These are phyloP conservation scores for Amanita thiersii DNA, from an alignment of 768 basidiomycete genomes.

Conservation along the genomic window DNA sequence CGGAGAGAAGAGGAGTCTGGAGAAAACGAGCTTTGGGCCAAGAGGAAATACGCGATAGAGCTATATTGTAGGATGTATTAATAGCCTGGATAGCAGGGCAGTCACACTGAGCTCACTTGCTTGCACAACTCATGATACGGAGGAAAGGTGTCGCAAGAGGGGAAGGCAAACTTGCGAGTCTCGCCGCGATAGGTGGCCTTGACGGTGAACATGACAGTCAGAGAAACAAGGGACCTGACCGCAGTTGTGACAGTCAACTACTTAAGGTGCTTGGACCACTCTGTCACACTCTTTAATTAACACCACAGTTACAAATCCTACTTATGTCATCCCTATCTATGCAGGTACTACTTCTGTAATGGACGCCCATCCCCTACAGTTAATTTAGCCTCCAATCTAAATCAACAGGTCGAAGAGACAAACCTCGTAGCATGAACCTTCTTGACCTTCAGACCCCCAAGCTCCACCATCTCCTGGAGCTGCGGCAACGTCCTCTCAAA, in stretches of 20 bases:
- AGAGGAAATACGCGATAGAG: conserved; percentile 66
- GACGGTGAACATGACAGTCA: conserved; percentile 56
- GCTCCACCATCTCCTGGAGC: conserved; percentile 27
- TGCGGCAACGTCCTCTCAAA: conserved; percentile 29
- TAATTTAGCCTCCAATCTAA: background rate
- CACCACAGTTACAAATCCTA: no score
- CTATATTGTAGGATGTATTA: conserved; percentile 31
- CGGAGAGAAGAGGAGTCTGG: conserved; percentile 63
- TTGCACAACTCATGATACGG: conserved; percentile 50
- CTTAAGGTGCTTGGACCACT: background rate
- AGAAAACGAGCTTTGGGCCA: conserved; percentile 50
- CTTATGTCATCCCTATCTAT: no score
- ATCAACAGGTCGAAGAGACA: conserved; percentile 5
- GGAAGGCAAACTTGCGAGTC: conserved; percentile 60
- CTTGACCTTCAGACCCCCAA: conserved; percentile 26
- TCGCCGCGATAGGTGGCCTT: conserved; percentile 72
- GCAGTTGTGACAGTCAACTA: background rate
- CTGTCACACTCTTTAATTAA: no score
- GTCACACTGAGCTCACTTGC: conserved; percentile 39
- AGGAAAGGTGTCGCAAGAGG: conserved; percentile 46
- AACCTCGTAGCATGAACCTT: conserved; percentile 30
- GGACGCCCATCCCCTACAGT: conserved; percentile 27
- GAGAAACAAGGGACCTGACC: conserved; percentile 14
- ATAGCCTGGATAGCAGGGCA: conserved; percentile 9
- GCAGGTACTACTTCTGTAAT: conserved; percentile 26